Base-by-base conservation (phyloP, 257 asterid genomes). In the Salvia hispanica region DNA sequence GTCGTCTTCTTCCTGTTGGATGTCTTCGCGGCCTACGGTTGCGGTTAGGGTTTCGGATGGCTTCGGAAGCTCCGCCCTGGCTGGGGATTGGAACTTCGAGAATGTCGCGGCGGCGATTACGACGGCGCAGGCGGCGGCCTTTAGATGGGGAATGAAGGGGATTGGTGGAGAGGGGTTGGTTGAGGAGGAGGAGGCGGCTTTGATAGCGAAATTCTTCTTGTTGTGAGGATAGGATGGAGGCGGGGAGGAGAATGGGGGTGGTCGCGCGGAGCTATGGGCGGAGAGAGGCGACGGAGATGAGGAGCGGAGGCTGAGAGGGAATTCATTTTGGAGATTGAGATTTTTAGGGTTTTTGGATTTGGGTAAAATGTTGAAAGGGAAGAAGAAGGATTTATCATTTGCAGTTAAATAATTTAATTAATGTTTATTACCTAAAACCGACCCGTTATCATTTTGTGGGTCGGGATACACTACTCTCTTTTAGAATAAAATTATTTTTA, bases 41-140 rank as follows among this genome's bases (percentile, higher is more conserved):
- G 74, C 87, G 0, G 78, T 65, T 59, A 74, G 44, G 63, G 79
- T 63, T 11, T 75, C 82, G 0, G 81, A 72, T 52, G 80, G 73
- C 64, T 78, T 18, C 7, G 76, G 46, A n/a, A 68, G 36, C 69
- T 74, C 75, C 67, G 86, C 86, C 71, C 70, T 59, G 0, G 84
- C 78, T 11, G 37, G 57, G 25, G 15, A 54, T 14, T 70, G 64
- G 66, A 80, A 76, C 53, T 64, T 85, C 4, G 83, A 79, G 68
- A 76, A 83, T 4, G 86, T 81, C 1, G 83, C 86, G 16, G 90
- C 93, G 13, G 88, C 77, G 68, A 85, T 80, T 57, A 87, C 62
- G 58, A 78, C 52, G 12, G 91, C 82, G 82, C 73, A 33, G 64
- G 84, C 74, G 53, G 93, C 75, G 70, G 86, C 21, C 76, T 82